These are phyloP conservation scores for Calonectria hawksworthii DNA, from an alignment of 2,329 filamentous ascomycete genomes.

Conservation along the genomic window DNA sequence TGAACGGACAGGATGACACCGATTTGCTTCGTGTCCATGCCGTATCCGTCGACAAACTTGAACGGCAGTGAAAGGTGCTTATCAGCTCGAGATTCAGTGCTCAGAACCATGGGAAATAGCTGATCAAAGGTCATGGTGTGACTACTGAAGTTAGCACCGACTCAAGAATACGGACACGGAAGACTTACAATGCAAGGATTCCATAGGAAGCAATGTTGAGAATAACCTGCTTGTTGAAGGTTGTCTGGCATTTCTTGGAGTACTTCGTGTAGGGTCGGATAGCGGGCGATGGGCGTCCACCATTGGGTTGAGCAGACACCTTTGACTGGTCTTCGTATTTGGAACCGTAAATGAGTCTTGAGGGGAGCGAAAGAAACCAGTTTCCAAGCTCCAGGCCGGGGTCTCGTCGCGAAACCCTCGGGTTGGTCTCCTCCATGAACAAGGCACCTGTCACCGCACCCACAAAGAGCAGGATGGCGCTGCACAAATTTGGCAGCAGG, in stretches of 20 bases:
- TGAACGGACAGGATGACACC: constrained; percentile 91
- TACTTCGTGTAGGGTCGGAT: constrained; percentile 59
- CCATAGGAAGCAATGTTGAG: constrained; percentile 92
- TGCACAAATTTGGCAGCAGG: constrained; percentile 92
- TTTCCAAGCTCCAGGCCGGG: constrained; percentile 81
- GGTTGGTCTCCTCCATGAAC: constrained; percentile 96
- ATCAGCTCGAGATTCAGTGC: constrained; percentile 69
- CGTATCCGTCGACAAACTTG: constrained; percentile 90
- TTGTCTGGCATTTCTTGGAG: constrained; percentile 72
- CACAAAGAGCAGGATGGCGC: constrained; percentile 79
- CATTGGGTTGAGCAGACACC: not conserved
- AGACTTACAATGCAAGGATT: constrained; percentile 91
- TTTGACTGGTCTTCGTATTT: not conserved
- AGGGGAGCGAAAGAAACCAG: constrained; percentile 70
- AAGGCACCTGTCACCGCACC: constrained; percentile 86
- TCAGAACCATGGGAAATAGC: constrained; percentile 91
- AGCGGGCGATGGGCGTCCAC: not conserved
- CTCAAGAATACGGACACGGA: no score
- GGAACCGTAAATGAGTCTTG: constrained; percentile 31
- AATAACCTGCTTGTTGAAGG: constrained; percentile 72
- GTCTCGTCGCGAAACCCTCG: constrained; percentile 82
- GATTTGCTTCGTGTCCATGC: constrained; percentile 84
- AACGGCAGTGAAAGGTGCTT: constrained; percentile 78
- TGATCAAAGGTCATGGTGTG: constrained; percentile 98
- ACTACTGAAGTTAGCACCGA: constrained; percentile 60